phyloP scores from a whole-genome alignment of 768 basidiomycete genomes.

The Pisolithus microcarpus region DNA sequence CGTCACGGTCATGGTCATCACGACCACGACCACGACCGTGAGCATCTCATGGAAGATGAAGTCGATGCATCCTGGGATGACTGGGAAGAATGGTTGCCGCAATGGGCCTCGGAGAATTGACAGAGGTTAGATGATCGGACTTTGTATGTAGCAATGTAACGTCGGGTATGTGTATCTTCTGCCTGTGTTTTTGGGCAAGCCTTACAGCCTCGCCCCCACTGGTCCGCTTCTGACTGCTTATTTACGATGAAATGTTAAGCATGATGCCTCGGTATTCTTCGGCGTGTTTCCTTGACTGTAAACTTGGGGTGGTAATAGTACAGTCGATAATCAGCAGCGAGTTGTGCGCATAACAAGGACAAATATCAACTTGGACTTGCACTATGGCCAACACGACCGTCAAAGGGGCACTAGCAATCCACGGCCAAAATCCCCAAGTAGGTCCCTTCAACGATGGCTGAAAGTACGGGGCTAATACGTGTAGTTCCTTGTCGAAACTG shows the following conservation, averaged over 20 bases:
- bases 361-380: constrained; percentile 10
- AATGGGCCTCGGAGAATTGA: constrained; percentile 37
- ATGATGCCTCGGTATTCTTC: no score
- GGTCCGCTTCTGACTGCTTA: no score
- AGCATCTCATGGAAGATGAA: neutral
- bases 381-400: constrained; percentile 92
- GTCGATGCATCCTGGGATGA: constrained; percentile 33
- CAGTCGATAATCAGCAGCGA: no score
- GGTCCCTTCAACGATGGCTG: neutral
- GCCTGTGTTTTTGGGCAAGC: no score
- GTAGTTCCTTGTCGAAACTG: constrained; percentile 91
- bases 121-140: neutral
- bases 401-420: constrained; percentile 79
- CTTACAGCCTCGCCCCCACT: no score
- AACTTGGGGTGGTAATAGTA: no score
- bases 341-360: constrained; percentile 16
- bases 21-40: neutral
- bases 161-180: neutral
- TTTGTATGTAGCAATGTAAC: neutral
- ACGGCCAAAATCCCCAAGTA: constrained; percentile 97
- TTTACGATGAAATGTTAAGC: no score
- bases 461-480: constrained; percentile 14
- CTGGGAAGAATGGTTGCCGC: constrained; percentile 43
- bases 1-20: neutral
- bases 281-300: no score